phyloP scores from a whole-genome alignment of 352 stramenopile genomes.

The Thalassiosira gravida region DNA sequence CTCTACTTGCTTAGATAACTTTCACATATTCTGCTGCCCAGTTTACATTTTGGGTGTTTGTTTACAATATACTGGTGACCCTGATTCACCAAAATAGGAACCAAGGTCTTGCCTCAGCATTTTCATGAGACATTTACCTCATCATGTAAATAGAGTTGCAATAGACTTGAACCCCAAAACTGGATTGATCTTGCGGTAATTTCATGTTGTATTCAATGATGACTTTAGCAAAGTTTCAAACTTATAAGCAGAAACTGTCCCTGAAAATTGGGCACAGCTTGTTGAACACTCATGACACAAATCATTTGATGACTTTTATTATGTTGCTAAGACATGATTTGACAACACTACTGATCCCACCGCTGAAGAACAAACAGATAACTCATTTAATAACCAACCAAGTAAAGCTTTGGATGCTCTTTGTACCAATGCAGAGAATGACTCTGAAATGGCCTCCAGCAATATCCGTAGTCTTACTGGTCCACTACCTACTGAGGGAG shows the following conservation, averaged over 20 bases:
- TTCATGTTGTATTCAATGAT: constrained; percentile 58
- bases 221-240: constrained; percentile 16
- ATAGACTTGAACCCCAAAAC: constrained; percentile 54
- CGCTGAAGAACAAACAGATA: neutral
- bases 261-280: constrained; percentile 21
- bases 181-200: constrained; percentile 52
- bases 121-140: constrained; percentile 10
- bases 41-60: constrained; percentile 4
- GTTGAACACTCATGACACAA: neutral
- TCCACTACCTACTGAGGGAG: neutral
- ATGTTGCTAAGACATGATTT: constrained; percentile 7
- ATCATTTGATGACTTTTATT: constrained; percentile 2
- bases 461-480: neutral
- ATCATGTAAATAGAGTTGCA: constrained; percentile 38
- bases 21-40: constrained; percentile 4
- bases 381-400: too few species aligned
- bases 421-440: too few species aligned
- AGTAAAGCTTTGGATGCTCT: too few species aligned
- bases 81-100: constrained; percentile 35
- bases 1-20: neutral
- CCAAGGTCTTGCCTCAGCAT: constrained; percentile 24
- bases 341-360: neutral
- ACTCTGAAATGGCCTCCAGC: neutral
- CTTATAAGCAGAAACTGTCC: neutral
- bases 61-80: neutral